Percentiles rank a stretch among this genome's conserved stretches.
Evolutionary conservation across 73 alveolate genomes (phyloP).

Genomic region (Breviolum minutum): DNA sequence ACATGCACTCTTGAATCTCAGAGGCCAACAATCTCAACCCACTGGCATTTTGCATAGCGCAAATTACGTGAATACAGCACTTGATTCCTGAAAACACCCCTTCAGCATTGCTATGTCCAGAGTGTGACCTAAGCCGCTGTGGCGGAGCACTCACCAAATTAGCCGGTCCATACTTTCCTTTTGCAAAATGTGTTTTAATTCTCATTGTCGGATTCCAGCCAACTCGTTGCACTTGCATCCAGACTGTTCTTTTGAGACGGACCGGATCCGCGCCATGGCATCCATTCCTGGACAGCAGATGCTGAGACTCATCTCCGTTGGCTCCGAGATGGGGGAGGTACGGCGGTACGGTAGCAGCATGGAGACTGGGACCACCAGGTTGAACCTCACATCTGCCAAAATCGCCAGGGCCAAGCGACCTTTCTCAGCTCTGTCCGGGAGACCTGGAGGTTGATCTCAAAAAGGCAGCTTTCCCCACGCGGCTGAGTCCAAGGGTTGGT

Average conservation of each 20-base stretch:
- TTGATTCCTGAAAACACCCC: too few species aligned
- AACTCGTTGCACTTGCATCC: neutral
- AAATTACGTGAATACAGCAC: too few species aligned
- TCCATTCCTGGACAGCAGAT: neutral
- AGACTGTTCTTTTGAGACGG: too few species aligned
- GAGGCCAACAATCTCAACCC: too few species aligned
- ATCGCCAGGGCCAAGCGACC: conserved; percentile 34
- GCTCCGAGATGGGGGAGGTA: conserved; percentile 30
- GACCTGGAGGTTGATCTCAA: neutral
- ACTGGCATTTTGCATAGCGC: too few species aligned
- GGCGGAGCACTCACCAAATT: too few species aligned
- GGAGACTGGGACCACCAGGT: neutral
- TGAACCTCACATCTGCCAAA: neutral
- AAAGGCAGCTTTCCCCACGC: too few species aligned
- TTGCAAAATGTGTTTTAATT: too few species aligned
- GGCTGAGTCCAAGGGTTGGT: neutral
- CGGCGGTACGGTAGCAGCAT: neutral
- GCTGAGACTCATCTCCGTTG: conserved; percentile 39
- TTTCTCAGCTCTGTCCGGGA: conserved; percentile 28
- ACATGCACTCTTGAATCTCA: too few species aligned
- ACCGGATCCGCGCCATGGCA: neutral
- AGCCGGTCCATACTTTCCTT: too few species aligned
- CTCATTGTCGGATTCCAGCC: neutral
- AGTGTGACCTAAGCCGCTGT: too few species aligned
- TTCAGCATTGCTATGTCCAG: too few species aligned